phyloP scores from a whole-genome alignment of 345 rosid genomes.

The Acer negundo region DNA sequence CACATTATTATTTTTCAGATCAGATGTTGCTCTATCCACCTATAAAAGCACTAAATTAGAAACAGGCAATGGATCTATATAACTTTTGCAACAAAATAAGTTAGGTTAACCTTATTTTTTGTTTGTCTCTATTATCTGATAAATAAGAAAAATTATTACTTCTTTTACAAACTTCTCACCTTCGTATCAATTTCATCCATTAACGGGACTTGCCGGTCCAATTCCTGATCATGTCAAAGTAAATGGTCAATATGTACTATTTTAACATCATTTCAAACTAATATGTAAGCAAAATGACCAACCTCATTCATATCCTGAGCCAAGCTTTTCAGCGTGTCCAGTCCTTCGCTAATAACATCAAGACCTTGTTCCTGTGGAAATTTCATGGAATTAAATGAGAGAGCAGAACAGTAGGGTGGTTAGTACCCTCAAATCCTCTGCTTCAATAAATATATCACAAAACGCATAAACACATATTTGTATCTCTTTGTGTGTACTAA shows the following conservation, averaged over 20 bases:
- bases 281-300: conserved; percentile 19
- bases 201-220: conserved; percentile 81
- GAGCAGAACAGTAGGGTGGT: background rate
- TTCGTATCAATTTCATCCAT: conserved; percentile 81
- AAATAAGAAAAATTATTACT: background rate
- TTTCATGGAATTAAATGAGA: conserved; percentile 16
- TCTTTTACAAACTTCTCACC: conserved; percentile 39
- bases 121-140: conserved; percentile 3
- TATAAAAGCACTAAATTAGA: conserved; percentile 30
- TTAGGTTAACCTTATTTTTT: too few species aligned
- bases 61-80: background rate
- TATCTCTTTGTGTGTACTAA: background rate
- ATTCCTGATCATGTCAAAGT: conserved; percentile 46
- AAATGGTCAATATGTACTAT: conserved; percentile 8
- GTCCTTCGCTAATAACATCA: conserved; percentile 55
- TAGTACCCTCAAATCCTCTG: conserved; percentile 2
- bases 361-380: conserved; percentile 58
- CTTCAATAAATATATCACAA: background rate
- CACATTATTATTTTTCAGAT: conserved; percentile 67
- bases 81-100: background rate
- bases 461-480: too few species aligned
- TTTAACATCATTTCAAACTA: conserved; percentile 5
- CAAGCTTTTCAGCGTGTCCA: conserved; percentile 45
- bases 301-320: conserved; percentile 85
- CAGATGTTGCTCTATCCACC: conserved; percentile 77